A percentile compares a stretch with the other conserved stretches of the same genome.
Evolutionary conservation across 164 flowering plant species (phyloP).

Genomic region (Annona squamosa): DNA sequence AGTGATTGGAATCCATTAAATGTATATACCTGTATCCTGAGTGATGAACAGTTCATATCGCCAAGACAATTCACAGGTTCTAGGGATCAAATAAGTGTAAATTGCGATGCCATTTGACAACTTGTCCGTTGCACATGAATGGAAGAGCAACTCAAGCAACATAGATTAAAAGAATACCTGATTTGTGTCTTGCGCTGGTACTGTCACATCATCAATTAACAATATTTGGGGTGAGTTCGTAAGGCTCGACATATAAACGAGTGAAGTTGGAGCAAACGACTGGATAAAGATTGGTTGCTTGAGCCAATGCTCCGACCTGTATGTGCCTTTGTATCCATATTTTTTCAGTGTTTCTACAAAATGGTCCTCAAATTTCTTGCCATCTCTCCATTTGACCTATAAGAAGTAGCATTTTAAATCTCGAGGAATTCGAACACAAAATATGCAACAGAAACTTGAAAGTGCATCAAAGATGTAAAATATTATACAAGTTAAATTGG

Average conservation of each 20-base stretch:
- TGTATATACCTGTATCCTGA: no score
- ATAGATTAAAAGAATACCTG: constrained; percentile 46
- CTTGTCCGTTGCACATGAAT: not conserved
- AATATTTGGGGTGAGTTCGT: constrained; percentile 82
- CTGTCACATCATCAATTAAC: constrained; percentile 63
- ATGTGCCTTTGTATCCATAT: constrained; percentile 42
- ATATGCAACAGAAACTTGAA: not conserved
- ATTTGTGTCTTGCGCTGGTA: constrained; percentile 80
- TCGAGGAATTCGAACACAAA: not conserved
- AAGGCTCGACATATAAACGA: constrained; percentile 56
- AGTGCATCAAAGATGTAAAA: not conserved
- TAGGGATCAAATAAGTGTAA: not conserved
- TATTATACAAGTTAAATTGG: not conserved
- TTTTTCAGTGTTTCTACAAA: constrained; percentile 1
- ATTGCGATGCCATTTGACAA: not conserved
- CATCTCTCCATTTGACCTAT: constrained; percentile 66
- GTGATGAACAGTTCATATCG: no score
- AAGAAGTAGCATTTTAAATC: not conserved
- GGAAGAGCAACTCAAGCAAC: not conserved
- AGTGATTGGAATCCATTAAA: not conserved
- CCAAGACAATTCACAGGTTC: not conserved
- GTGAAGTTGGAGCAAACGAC: constrained; percentile 93
- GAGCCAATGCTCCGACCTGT: constrained; percentile 77
- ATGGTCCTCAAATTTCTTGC: constrained; percentile 6
- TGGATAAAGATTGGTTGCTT: constrained; percentile 84